Evolutionary conservation across 1,284 basidiomycete species (phyloP), one percentile per base, ranked within the genome.

Genomic region (Gymnopus androsaceus): DNA sequence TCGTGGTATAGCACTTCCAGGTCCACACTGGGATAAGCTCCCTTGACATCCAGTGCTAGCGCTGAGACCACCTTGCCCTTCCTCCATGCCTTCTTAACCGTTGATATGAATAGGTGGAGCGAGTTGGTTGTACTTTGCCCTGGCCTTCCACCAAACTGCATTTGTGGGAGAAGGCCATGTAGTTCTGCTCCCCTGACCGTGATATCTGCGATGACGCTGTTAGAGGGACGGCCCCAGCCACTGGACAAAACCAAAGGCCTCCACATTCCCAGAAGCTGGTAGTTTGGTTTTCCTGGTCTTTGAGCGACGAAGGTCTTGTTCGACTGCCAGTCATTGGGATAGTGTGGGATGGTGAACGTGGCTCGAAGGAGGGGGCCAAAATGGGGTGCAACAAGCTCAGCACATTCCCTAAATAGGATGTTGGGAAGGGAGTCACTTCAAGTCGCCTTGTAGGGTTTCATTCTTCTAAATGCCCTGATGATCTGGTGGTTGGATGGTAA

Each of bases 121-220:
- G 72, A 63, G 58, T 75, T 71, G 5, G 68, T 70, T 0, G 74
- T 75, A 1, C 64, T 64, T 4, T 67, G 15, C 3, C 71, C 72
- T 37, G 70, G 71, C 50, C 67, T 47, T 8, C 71, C 67, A 9
- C 73, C 69, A 50, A 72, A 74, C 60, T 73, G 72, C 7, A 50
- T 64, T 1, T 7, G 28, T 9, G 67, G 71, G 3, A 75, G 62
- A 2, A 71, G 56, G 1, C 56, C 11, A 45, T 68, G 59, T 21
- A 47, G 40, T 54, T 74, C 69, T 0, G 63, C 54, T 15, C 69
- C 8, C 17, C 41, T 37, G 11, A 55, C 48, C 0, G 72, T 41
- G 27, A 67, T 64, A 14, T 68, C 64, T 11, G 67, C 64, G 0
- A 73, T 55, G 3, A 65, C 61, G 1, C 64, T 58, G 17, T 64